These are phyloP conservation scores for Eutrema heterophyllum DNA, from an alignment of 345 rosid genomes.

Conservation along the genomic window DNA sequence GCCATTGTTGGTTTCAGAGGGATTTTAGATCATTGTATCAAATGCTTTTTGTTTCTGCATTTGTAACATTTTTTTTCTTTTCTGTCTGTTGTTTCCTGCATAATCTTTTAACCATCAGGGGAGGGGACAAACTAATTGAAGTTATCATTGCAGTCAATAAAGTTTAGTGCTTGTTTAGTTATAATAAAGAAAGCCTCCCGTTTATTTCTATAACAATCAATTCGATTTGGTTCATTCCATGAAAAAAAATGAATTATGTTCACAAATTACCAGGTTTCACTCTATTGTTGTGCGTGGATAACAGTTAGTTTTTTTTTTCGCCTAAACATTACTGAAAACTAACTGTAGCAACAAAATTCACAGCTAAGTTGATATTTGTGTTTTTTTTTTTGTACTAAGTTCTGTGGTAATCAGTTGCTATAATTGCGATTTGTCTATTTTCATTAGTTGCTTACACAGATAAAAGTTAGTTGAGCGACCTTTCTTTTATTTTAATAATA, in stretches of 20 bases:
- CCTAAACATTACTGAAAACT: too few relatives aligned
- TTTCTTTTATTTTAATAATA: not conserved
- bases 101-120: not conserved
- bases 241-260: not conserved
- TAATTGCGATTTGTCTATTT: not conserved
- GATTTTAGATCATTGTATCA: not conserved
- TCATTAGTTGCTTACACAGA: not conserved
- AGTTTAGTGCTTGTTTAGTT: not conserved
- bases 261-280: not conserved
- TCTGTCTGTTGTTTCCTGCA: not conserved
- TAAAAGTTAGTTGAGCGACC: not conserved
- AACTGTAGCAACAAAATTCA: not conserved
- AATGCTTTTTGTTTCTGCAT: not conserved
- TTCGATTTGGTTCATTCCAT: not conserved
- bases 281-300: not conserved
- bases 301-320: not conserved
- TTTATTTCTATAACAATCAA: not conserved
- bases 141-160: not conserved
- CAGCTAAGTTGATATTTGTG: not conserved
- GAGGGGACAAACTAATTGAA: not conserved
- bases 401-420: not conserved
- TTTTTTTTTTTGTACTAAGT: not conserved
- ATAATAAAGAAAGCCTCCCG: not conserved
- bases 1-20: conserved; percentile 22
- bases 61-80: not conserved